These are phyloP conservation scores for Erysimum cheiranthoides DNA, from an alignment of 345 rosid species.

Conservation along the genomic window DNA sequence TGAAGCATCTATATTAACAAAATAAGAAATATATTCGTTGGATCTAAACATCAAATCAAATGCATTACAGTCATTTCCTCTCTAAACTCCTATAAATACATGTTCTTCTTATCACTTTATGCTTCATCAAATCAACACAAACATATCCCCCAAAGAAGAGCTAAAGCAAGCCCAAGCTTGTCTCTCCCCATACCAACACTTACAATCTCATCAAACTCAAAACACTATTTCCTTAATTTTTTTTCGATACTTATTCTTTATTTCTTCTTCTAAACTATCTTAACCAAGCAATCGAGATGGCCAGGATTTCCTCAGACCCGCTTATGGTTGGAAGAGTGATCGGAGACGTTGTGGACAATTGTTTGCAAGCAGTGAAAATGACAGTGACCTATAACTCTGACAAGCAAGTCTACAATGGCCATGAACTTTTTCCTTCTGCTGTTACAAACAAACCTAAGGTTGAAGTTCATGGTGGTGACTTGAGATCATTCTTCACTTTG, in stretches of 20 bases:
- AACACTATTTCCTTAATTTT: neutral
- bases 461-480: slow-evolving; percentile 83
- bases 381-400: slow-evolving; percentile 65
- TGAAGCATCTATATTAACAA: slow-evolving; percentile 8
- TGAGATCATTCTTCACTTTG: slow-evolving; percentile 98
- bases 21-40: slow-evolving; percentile 7
- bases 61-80: slow-evolving; percentile 17
- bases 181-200: slow-evolving; percentile 37
- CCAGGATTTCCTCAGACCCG: slow-evolving; percentile 62
- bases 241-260: neutral
- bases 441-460: slow-evolving; percentile 81
- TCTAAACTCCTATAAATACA: slow-evolving; percentile 40
- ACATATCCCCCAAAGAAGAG: slow-evolving; percentile 21
- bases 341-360: slow-evolving; percentile 82
- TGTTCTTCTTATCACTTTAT: slow-evolving; percentile 36
- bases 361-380: slow-evolving; percentile 67
- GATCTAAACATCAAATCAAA: slow-evolving; percentile 46
- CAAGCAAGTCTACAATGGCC: slow-evolving; percentile 89
- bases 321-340: slow-evolving; percentile 88
- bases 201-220: slow-evolving; percentile 7
- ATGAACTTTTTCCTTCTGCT: slow-evolving; percentile 80
- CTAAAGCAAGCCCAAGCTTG: slow-evolving; percentile 39
- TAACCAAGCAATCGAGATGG: slow-evolving; percentile 49
- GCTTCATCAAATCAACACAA: slow-evolving; percentile 39
- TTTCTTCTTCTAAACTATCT: slow-evolving; percentile 20